Conservation (phyloP, 164 flowering plant species). For the Aristolochia californica region DNA sequence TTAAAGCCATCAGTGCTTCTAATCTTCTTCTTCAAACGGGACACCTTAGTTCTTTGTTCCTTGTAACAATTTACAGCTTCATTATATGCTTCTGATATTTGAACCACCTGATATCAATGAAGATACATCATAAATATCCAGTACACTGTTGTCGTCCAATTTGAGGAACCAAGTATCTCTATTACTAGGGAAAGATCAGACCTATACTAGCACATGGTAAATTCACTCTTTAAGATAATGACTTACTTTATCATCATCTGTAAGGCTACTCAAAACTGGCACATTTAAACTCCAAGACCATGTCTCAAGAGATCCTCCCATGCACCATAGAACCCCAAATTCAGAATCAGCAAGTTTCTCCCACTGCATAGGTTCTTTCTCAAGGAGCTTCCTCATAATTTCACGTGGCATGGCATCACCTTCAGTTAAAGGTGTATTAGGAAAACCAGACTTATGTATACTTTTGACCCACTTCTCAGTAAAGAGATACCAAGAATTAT, state of each 20-base stretch:
- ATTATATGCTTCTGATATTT: conserved; percentile 42
- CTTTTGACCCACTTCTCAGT: conserved; percentile 82
- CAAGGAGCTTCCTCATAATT: conserved; percentile 55
- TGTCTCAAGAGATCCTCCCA: conserved; percentile 91
- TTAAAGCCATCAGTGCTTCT: conserved; percentile 67
- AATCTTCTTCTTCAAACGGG: conserved; percentile 79
- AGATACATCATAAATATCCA: neutral
- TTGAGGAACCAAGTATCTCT: neutral
- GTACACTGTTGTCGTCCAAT: neutral
- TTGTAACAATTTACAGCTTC: conserved; percentile 57
- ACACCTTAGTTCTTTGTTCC: conserved; percentile 65
- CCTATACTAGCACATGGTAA: neutral
- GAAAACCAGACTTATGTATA: conserved; percentile 73
- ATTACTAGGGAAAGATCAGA: neutral
- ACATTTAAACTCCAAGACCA: conserved; percentile 99
- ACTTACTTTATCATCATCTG: conserved; percentile 63
- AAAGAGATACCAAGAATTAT: conserved; percentile 85
- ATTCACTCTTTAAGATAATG: neutral
- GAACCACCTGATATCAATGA: conserved; percentile 26
- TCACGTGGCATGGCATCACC: conserved; percentile 84
- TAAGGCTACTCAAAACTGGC: conserved; percentile 80
- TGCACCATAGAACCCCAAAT: conserved; percentile 65
- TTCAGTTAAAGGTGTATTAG: conserved; percentile 54
- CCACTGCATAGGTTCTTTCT: conserved; percentile 62
- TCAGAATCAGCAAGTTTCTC: conserved; percentile 67